Percentiles rank a stretch among this genome's conserved stretches.
Evolutionary conservation across 331 rosid species (phyloP).

Genomic region (Pyracantha coccinea): DNA sequence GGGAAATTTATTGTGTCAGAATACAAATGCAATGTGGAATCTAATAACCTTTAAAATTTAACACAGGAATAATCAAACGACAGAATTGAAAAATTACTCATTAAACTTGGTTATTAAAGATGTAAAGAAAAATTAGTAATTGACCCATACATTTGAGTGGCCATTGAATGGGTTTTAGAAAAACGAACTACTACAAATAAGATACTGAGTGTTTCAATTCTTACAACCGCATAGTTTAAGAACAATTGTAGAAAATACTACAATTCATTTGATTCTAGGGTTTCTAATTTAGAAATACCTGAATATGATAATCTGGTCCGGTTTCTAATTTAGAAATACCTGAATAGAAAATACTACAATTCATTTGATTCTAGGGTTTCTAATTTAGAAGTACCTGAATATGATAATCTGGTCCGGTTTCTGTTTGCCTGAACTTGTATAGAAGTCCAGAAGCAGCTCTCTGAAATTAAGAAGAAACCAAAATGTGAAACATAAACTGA

Average conservation of each 20-base stretch:
- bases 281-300: slow-evolving; percentile 29
- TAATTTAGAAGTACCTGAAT: slow-evolving; percentile 46
- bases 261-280: neutral
- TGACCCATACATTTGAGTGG: neutral
- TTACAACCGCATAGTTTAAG: neutral
- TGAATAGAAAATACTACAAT: slow-evolving; percentile 28
- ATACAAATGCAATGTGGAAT: neutral
- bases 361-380: neutral
- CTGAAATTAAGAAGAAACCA: slow-evolving; percentile 32
- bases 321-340: slow-evolving; percentile 48
- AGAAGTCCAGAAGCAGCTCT: slow-evolving; percentile 73
- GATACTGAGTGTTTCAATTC: neutral
- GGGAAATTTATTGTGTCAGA: neutral
- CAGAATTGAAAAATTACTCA: neutral
- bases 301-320: slow-evolving; percentile 79
- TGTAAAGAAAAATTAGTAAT: neutral
- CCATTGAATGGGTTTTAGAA: neutral
- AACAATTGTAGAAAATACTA: neutral
- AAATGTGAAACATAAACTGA: neutral
- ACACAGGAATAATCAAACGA: neutral
- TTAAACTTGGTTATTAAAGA: neutral
- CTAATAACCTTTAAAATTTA: neutral
- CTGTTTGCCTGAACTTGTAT: slow-evolving; percentile 57
- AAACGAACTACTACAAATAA: neutral
- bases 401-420: slow-evolving; percentile 82